These are phyloP conservation scores for Peronospora belbahrii DNA, from an alignment of 352 stramenopile species.

Conservation along the genomic window DNA sequence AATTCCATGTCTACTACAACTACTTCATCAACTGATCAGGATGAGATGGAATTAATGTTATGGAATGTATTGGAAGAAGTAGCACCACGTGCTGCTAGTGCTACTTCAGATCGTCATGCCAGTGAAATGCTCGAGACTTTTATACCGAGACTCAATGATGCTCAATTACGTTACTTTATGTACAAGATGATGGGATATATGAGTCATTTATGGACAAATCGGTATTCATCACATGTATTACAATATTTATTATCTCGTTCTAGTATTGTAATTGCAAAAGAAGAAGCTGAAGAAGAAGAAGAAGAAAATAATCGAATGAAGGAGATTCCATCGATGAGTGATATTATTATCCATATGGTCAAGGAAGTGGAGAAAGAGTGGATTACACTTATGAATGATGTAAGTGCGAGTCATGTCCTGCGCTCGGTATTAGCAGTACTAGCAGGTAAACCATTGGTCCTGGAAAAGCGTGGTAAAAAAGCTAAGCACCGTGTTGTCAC, in stretches of 20 bases:
- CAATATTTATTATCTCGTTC: conserved; percentile 63
- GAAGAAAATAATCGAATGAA: conserved; percentile 56
- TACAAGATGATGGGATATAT: conserved; percentile 77
- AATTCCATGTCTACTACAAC: too few species aligned
- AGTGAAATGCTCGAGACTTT: conserved; percentile 64
- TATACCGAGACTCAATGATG: conserved; percentile 61
- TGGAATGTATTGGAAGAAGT: conserved; percentile 82
- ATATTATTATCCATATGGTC: conserved; percentile 67
- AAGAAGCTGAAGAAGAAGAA: conserved; percentile 31
- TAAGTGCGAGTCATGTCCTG: conserved; percentile 79
- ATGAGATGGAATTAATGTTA: conserved; percentile 54
- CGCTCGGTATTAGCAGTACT: conserved; percentile 63
- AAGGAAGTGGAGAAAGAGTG: conserved; percentile 72
- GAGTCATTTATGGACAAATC: conserved; percentile 81
- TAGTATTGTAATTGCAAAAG: conserved; percentile 41
- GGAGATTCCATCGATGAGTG: conserved; percentile 52
- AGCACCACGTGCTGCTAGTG: conserved; percentile 61
- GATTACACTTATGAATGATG: conserved; percentile 81
- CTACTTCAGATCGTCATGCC: conserved; percentile 66
- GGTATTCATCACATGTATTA: conserved; percentile 82
- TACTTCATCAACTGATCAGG: too few species aligned
- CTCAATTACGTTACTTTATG: conserved; percentile 64
- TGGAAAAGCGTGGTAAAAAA: conserved; percentile 79
- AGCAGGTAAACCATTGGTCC: conserved; percentile 51
- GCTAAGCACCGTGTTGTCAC: conserved; percentile 63